phyloP scores from a whole-genome alignment of 2,329 filamentous ascomycete genomes.

The Dothideomycetidae sp. region DNA sequence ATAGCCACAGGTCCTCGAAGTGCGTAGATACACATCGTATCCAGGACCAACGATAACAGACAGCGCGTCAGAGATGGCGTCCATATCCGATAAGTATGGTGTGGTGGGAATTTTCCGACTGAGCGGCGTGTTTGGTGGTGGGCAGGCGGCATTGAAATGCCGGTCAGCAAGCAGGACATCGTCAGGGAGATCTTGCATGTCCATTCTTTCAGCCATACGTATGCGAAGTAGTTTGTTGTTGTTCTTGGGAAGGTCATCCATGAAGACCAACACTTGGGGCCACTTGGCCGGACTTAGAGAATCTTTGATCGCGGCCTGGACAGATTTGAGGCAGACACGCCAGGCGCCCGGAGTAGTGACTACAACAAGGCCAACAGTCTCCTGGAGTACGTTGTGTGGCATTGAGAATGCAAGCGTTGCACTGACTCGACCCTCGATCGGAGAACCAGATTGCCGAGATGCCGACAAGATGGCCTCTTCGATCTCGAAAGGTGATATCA shows the following conservation, averaged over 20 bases:
- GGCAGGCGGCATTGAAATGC: conserved; percentile 39
- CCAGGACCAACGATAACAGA: conserved; percentile 9
- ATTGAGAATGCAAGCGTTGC: conserved; percentile 42
- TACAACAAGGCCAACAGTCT: conserved; percentile 40
- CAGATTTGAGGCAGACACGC: conserved; percentile 33
- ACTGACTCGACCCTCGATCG: conserved; percentile 33
- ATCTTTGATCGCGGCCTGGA: conserved; percentile 35
- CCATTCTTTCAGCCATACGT: conserved; percentile 35
- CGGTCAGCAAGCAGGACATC: conserved; percentile 29
- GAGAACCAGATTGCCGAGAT: conserved; percentile 28
- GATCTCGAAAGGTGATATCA: conserved; percentile 47
- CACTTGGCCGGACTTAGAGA: conserved; percentile 40
- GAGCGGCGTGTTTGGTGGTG: conserved; percentile 34
- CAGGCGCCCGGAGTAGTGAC: conserved; percentile 33
- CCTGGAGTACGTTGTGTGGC: conserved; percentile 39
- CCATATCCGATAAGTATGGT: conserved; percentile 17
- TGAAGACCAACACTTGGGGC: conserved; percentile 39
- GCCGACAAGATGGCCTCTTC: conserved; percentile 41
- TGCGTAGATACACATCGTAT: conserved; percentile 18
- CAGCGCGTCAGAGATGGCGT: conserved; percentile 9
- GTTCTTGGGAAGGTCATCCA: conserved; percentile 42
- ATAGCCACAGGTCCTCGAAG: conserved; percentile 17
- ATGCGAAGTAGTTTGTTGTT: conserved; percentile 46
- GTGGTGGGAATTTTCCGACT: conserved; percentile 27
- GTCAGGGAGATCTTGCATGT: conserved; percentile 32